Percentiles rank a stretch among this genome's conserved stretches.
Conservation (phyloP, 495 filamentous ascomycete genomes). For the Tetracladium setigerum region DNA sequence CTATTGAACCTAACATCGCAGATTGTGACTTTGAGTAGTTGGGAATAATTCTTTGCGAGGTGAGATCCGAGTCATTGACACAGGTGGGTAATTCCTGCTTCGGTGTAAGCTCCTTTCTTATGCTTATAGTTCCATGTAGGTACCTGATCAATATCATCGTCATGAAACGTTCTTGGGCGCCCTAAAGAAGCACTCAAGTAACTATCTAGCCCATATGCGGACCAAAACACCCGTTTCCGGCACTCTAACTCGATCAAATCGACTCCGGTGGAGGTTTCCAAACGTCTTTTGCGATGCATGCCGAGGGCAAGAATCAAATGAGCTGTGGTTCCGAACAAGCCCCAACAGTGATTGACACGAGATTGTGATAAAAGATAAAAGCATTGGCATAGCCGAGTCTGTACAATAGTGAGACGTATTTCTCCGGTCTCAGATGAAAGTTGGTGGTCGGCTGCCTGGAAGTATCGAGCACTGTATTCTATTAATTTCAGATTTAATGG, state of each 20-base stretch:
- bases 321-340: slow-evolving; percentile 33
- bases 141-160: slow-evolving; percentile 47
- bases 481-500: slow-evolving; percentile 21
- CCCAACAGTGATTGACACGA: slow-evolving; percentile 33
- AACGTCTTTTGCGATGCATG: slow-evolving; percentile 22
- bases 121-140: slow-evolving; percentile 29
- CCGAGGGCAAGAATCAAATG: slow-evolving; percentile 27
- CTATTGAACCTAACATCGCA: slow-evolving; percentile 35
- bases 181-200: slow-evolving; percentile 50
- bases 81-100: slow-evolving; percentile 27
- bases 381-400: slow-evolving; percentile 30
- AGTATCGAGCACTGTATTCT: slow-evolving; percentile 23
- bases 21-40: slow-evolving; percentile 23
- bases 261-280: slow-evolving; percentile 22
- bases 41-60: slow-evolving; percentile 17
- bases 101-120: slow-evolving; percentile 28
- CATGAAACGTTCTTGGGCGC: slow-evolving; percentile 40
- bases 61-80: slow-evolving; percentile 29
- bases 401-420: slow-evolving; percentile 26
- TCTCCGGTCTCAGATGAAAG: slow-evolving; percentile 27
- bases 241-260: slow-evolving; percentile 26
- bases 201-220: slow-evolving; percentile 47
- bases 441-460: slow-evolving; percentile 28
- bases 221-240: slow-evolving; percentile 50
- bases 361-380: slow-evolving; percentile 33